Conservation (phyloP, 129 eudicot genomes). For the Ambrosia artemisiifolia region DNA sequence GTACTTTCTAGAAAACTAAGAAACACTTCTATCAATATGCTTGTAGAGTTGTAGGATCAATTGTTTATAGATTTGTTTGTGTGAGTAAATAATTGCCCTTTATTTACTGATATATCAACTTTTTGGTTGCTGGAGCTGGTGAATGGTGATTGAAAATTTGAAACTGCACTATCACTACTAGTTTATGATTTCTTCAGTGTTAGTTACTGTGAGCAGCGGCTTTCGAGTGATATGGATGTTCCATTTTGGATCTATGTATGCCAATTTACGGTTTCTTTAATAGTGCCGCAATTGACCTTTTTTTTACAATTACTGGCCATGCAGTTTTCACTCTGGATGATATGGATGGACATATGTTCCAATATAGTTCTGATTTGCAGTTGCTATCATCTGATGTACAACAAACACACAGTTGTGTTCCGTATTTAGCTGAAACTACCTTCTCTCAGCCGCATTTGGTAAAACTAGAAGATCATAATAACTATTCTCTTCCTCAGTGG, state of each 20-base stretch:
- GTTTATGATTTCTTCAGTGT: not conserved
- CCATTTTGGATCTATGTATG: constrained; percentile 4
- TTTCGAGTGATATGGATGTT: not conserved
- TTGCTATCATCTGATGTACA: constrained; percentile 25
- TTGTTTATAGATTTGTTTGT: not conserved
- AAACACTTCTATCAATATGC: no score
- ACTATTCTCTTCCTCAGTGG: constrained; percentile 38
- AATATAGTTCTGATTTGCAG: constrained; percentile 24
- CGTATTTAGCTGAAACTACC: constrained; percentile 29
- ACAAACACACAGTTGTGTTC: constrained; percentile 26
- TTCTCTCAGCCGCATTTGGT: constrained; percentile 28
- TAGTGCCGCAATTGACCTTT: constrained; percentile 10
- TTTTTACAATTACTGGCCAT: constrained; percentile 6
- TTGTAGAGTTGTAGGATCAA: no score
- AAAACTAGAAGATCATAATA: constrained; percentile 25
- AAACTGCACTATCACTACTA: not conserved
- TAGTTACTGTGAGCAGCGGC: not conserved
- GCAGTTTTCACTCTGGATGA: constrained; percentile 28
- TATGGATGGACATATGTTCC: constrained; percentile 36
- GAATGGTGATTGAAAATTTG: no score
- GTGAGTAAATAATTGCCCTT: not conserved
- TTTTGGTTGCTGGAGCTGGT: constrained; percentile 10
- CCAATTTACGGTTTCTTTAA: constrained; percentile 3
- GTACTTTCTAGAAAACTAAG: no score
- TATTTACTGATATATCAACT: not conserved